phyloP scores from a whole-genome alignment of 78 protist genomes.

The slime mould (Dictyostelium discoideum) region dicty_2.7 NC_007090.3:1228501-1229000 shows the following conservation, averaged over 20 bases:
- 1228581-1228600: no score
- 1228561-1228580: neutral
- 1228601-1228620: no score
- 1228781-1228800: neutral
- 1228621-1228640: no score
- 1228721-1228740: neutral
- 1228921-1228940: conserved; percentile 4
- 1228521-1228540: neutral
- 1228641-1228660: no score
- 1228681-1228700: neutral
- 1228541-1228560: neutral
- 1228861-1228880: neutral
- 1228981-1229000: no score
- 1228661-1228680: neutral
- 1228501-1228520: neutral
- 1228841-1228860: conserved; percentile 18
- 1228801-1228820: conserved; percentile 7
- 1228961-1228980: no score
- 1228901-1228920: conserved; percentile 28
- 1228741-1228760: conserved; percentile 4
- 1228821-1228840: neutral
- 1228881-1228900: neutral
- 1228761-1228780: conserved; percentile 18
- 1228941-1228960: neutral
- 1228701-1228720: neutral